Percentiles rank a stretch among this genome's conserved stretches.
Evolutionary conservation across 2,329 filamentous ascomycete species (phyloP).

Genomic region (Talaromyces sp.): DNA sequence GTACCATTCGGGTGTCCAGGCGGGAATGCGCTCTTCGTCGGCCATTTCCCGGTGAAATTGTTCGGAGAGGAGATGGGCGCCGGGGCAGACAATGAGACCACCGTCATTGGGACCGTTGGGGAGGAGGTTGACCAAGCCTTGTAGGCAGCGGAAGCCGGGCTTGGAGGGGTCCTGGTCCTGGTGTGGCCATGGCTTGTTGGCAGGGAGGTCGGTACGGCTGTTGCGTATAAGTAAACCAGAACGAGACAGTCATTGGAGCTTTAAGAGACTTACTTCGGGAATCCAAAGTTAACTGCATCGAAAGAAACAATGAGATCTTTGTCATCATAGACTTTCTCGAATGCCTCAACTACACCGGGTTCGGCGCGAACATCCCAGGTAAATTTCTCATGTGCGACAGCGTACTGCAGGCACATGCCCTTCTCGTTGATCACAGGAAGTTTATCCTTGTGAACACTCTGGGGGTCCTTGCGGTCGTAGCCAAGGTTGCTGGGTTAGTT

Average conservation of each 20-base stretch:
- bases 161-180: conserved; percentile 40
- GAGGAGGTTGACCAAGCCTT: conserved; percentile 43
- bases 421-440: conserved; percentile 45
- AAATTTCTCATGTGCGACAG: conserved; percentile 2
- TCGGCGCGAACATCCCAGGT: conserved; percentile 36
- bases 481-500: not conserved
- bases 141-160: conserved; percentile 36
- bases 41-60: conserved; percentile 38
- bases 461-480: not conserved
- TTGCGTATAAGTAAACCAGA: conserved; percentile 9
- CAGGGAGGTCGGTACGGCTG: conserved; percentile 30
- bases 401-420: conserved; percentile 20
- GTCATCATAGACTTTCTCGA: conserved; percentile 38
- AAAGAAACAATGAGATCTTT: conserved; percentile 23
- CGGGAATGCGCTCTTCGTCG: conserved; percentile 20
- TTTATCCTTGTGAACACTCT: conserved; percentile 35
- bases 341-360: conserved; percentile 37
- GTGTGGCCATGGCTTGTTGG: conserved; percentile 41
- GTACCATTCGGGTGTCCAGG: conserved; percentile 33
- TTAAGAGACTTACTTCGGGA: conserved; percentile 14
- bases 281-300: conserved; percentile 16
- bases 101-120: conserved; percentile 46
- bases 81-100: conserved; percentile 44
- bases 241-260: too few relatives aligned
- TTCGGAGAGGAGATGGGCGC: conserved; percentile 38